A percentile compares a stretch with the other conserved stretches of the same genome.
Conservation (phyloP, 2,329 filamentous ascomycete genomes). For the Sporothrix brasiliensis region DNA sequence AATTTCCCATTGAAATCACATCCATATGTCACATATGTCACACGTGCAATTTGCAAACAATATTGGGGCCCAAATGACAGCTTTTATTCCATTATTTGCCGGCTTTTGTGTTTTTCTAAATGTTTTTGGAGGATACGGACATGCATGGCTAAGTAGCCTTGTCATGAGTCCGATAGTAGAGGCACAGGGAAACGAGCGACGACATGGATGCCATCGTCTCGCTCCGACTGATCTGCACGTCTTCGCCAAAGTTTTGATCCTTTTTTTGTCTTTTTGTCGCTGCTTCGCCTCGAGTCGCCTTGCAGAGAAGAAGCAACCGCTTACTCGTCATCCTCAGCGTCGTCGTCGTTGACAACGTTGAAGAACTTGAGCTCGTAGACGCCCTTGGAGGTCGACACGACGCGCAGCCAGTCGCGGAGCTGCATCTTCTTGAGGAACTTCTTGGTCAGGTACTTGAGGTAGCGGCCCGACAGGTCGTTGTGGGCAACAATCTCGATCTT, state of each 20-base stretch:
- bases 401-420: constrained; percentile 99
- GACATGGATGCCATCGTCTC: neutral
- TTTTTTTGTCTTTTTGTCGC: constrained; percentile 15
- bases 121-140: constrained; percentile 11
- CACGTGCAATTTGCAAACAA: neutral
- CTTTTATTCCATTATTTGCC: constrained; percentile 26
- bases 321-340: constrained; percentile 97
- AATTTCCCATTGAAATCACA: too few relatives aligned
- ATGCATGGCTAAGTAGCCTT: constrained; percentile 11
- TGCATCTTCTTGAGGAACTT: constrained; percentile 99
- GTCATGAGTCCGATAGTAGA: neutral
- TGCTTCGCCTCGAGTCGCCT: neutral
- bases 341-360: constrained; percentile 99
- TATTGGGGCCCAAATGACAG: constrained; percentile 24
- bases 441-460: constrained; percentile 99
- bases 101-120: constrained; percentile 26
- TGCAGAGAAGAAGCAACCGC: neutral
- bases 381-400: constrained; percentile 96
- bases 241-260: constrained; percentile 3
- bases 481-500: constrained; percentile 98
- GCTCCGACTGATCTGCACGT: neutral
- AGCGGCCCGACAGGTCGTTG: constrained; percentile 97
- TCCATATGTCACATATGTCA: constrained; percentile 1
- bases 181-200: neutral
- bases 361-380: constrained; percentile 99